phyloP scores from a whole-genome alignment of 2,329 filamentous ascomycete species.

The Talaromyces albobiverticillius region DNA sequence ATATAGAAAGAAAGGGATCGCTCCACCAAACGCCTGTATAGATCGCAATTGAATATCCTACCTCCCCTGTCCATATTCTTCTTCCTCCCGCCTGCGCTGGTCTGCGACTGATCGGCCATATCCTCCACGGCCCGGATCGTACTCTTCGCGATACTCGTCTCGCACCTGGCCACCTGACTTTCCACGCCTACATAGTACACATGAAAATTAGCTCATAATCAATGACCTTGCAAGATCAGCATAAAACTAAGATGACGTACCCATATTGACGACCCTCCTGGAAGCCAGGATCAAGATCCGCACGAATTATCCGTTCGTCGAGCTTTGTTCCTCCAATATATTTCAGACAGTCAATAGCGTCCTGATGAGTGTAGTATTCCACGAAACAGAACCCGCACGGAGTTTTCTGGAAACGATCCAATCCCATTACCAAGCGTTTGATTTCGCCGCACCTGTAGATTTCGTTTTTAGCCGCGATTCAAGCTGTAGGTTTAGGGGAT shows the following conservation, averaged over 20 bases:
- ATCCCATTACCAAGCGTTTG: slow-evolving; percentile 95
- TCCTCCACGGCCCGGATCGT: slow-evolving; percentile 88
- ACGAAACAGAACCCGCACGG: slow-evolving; percentile 99
- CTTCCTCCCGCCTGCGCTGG: slow-evolving; percentile 57
- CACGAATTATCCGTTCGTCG: slow-evolving; percentile 93
- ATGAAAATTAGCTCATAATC: slow-evolving; percentile 20
- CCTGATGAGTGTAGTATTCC: slow-evolving; percentile 97
- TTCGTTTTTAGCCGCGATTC: neutral
- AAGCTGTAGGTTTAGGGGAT: neutral
- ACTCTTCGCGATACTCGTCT: slow-evolving; percentile 97
- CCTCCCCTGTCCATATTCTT: slow-evolving; percentile 58
- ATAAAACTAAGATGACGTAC: no score
- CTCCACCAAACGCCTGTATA: slow-evolving; percentile 30
- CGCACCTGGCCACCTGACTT: slow-evolving; percentile 96
- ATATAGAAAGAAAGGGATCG: neutral
- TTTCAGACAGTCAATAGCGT: slow-evolving; percentile 97
- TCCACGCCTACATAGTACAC: slow-evolving; percentile 60
- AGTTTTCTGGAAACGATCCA: slow-evolving; percentile 95
- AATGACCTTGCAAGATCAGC: slow-evolving; percentile 3
- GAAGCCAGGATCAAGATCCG: slow-evolving; percentile 93
- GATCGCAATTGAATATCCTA: slow-evolving; percentile 30
- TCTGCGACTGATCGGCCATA: slow-evolving; percentile 74
- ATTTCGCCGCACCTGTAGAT: slow-evolving; percentile 75
- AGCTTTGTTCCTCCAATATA: slow-evolving; percentile 98
- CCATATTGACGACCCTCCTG: slow-evolving; percentile 95